Percentiles rank a stretch among this genome's conserved stretches.
Conservation (phyloP, 257 asterid species). For the Hygrophila difformis region DNA sequence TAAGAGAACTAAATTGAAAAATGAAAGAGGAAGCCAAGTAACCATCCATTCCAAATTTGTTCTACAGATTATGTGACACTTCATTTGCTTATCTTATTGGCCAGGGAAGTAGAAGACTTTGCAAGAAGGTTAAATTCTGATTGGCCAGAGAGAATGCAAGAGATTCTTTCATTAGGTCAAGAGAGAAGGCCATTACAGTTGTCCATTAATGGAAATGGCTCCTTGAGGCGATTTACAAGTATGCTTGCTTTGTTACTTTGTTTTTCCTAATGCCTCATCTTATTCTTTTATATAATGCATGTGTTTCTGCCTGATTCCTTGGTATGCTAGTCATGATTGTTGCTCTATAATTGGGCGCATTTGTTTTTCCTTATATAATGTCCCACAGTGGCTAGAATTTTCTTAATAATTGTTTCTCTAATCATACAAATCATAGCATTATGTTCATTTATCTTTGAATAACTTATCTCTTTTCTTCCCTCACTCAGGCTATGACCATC, state of each 20-base stretch:
- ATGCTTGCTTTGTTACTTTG: conserved; percentile 15
- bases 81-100: conserved; percentile 16
- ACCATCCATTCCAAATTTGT: too few relatives aligned
- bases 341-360: too few relatives aligned
- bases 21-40: too few relatives aligned
- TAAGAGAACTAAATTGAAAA: too few relatives aligned
- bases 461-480: too few relatives aligned
- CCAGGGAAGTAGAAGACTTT: conserved; percentile 97
- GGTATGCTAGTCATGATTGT: too few relatives aligned
- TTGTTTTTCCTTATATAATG: too few relatives aligned
- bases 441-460: too few relatives aligned
- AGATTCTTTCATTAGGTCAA: conserved; percentile 68
- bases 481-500: conserved; percentile 44
- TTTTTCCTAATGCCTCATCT: not conserved
- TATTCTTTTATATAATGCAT: conserved; percentile 6
- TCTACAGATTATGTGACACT: not conserved
- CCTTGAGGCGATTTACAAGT: conserved; percentile 59
- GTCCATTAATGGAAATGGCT: conserved; percentile 56
- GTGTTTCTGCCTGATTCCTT: too few relatives aligned
- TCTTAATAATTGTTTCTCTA: too few relatives aligned
- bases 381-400: too few relatives aligned
- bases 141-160: conserved; percentile 93
- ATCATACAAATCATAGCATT: too few relatives aligned
- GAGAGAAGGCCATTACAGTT: conserved; percentile 55
- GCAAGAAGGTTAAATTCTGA: conserved; percentile 90